A percentile compares a stretch with the other conserved stretches of the same genome.
phyloP scores from a whole-genome alignment of 768 basidiomycete species.

The Galerina marginata region DNA sequence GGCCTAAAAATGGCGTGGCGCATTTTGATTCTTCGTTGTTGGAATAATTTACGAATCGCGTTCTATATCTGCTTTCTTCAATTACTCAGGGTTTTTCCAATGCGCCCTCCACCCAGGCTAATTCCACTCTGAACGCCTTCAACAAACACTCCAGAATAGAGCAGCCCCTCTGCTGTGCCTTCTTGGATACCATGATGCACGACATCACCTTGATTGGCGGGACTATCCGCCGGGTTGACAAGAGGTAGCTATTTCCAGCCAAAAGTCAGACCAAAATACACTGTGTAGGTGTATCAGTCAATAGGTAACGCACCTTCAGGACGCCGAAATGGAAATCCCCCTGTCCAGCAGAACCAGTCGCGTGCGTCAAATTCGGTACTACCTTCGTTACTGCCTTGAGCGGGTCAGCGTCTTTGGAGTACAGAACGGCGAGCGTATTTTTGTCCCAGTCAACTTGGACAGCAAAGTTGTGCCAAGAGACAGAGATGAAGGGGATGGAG shows the following conservation, averaged over 20 bases:
- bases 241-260: slow-evolving; percentile 52
- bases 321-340: slow-evolving; percentile 70
- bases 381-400: slow-evolving; percentile 50
- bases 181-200: slow-evolving; percentile 66
- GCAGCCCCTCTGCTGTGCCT: slow-evolving; percentile 55
- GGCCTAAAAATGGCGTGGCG: too few species aligned
- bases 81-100: slow-evolving; percentile 5
- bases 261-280: not conserved
- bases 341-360: slow-evolving; percentile 47
- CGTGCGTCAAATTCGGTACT: slow-evolving; percentile 45
- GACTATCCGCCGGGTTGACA: slow-evolving; percentile 49
- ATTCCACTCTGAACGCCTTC: slow-evolving; percentile 45
- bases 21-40: too few species aligned
- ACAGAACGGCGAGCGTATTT: slow-evolving; percentile 54
- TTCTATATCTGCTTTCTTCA: not conserved
- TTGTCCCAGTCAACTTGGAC: slow-evolving; percentile 60
- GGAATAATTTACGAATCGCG: too few species aligned
- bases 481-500: slow-evolving; percentile 46
- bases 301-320: slow-evolving; percentile 48
- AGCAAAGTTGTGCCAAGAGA: slow-evolving; percentile 65
- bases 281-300: not conserved
- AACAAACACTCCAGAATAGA: slow-evolving; percentile 66
- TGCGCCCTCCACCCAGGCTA: slow-evolving; percentile 35
- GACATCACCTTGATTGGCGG: slow-evolving; percentile 57
- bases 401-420: slow-evolving; percentile 46